Base-by-base conservation (phyloP, 148 eudicot genomes). In the Euryodendron excelsum region DNA sequence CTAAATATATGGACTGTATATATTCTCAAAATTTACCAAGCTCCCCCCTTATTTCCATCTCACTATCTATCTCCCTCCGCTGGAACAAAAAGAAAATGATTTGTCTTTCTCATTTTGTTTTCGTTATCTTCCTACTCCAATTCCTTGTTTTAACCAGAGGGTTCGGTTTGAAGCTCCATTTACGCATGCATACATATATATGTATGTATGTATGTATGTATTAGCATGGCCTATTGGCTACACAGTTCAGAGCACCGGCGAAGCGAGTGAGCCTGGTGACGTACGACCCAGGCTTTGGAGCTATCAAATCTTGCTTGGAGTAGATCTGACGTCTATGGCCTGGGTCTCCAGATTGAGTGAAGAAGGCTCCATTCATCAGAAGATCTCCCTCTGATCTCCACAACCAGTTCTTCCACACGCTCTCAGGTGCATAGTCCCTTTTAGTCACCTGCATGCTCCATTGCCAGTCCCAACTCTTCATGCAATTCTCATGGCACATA, bases 331-430 rank as follows among this genome's bases (percentile, higher is more conserved):
- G n/a, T n/a, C n/a, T n/a, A n/a, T n/a, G n/a, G n/a, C n/a, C 30
- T 0, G 9, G 74, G 52, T 79, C 77, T 56, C 91, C 91, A 2
- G 91, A 86, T 77, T 76, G 45, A 60, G 25, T 41, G 75, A 88
- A 88, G 65, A 73, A 80, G 13, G 91, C 91, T 79, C 91, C 91
- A 33, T 81, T 79, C 68, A 80, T 25, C 82, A 88, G 33, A 34
- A 84, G 63, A 77, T 88, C 91, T 18, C 77, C 79, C 55, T 88
- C 85, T 17, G 91, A 86, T 25, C 78, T 81, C 91, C 91, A 88
- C 65, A 79, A 34, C 91, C 91, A 88, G 25, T 70, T 70, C 66
- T 81, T 86, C 91, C 91, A 88, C 69, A 12, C 91, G 31, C 80
- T 86, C 69, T 86, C 81, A 0, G 89, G 85, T n/a, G 88, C 80